Percentiles rank a stretch among this genome's conserved stretches.
Conservation (phyloP, 1,284 basidiomycete species). For the Sporisorium exsertum region DNA sequence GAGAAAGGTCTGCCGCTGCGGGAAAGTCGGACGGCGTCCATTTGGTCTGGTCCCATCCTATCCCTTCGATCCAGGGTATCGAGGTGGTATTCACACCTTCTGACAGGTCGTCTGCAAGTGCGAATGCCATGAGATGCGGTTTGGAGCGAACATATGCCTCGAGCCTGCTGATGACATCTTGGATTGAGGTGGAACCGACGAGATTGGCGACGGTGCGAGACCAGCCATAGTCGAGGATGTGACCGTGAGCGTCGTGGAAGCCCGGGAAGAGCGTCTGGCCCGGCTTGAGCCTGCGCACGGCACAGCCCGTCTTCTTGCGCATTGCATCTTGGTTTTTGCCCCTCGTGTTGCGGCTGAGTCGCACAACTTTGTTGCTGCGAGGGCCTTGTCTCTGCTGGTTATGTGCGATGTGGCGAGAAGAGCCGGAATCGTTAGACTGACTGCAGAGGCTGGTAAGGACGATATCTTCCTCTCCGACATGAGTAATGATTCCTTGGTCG, state of each 20-base stretch:
- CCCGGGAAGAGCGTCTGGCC: constrained; percentile 51
- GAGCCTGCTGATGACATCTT: constrained; percentile 48
- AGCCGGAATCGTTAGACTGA: not conserved
- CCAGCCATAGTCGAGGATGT: constrained; percentile 63
- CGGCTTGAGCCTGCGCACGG: constrained; percentile 19
- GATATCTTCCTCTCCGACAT: constrained; percentile 16
- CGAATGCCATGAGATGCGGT: constrained; percentile 34
- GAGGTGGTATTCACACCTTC: not conserved
- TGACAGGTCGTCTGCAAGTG: constrained; percentile 1
- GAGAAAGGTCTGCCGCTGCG: constrained; percentile 76
- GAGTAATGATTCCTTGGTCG: constrained; percentile 14
- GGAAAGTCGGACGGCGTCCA: constrained; percentile 73
- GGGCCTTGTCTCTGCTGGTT: constrained; percentile 18
- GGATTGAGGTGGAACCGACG: constrained; percentile 46
- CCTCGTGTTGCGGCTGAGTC: constrained; percentile 10
- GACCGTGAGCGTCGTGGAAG: constrained; percentile 64
- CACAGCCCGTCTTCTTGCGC: constrained; percentile 18
- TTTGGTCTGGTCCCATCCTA: constrained; percentile 91
- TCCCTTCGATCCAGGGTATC: constrained; percentile 80
- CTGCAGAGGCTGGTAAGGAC: constrained; percentile 26
- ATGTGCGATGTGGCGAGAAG: not conserved
- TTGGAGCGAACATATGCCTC: constrained; percentile 39
- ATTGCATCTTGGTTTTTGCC: constrained; percentile 1
- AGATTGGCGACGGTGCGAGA: constrained; percentile 55
- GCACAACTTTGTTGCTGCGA: constrained; percentile 36